Base-by-base conservation (phyloP, 192 early-diverging fungal genomes). In the Glomus cerebriforme region DNA sequence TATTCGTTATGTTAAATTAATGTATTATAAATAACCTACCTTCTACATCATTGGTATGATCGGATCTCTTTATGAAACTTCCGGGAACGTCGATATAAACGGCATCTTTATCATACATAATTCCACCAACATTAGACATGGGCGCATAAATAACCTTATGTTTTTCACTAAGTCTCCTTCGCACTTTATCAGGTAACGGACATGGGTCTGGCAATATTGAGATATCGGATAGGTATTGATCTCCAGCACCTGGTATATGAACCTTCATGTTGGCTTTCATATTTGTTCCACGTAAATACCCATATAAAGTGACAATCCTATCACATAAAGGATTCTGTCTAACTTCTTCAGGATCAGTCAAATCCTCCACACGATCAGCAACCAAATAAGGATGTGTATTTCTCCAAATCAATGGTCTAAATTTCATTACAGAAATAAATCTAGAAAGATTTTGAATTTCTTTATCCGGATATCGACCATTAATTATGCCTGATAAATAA, bases 91-190 rank as follows among this genome's bases (percentile, higher is more conserved):
- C 95, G 80, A 99, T 97, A 81, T 99, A 99, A 27, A 99, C 95
- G 7, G 97, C 98, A 87, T 99, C 98, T 85, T 96, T 98, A 84
- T 99, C 98, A 86, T 98, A 98, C 91, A 98, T 92, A 73, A 99
- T 94, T 64, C 98, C 98, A 79, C 95, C 96, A 32, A 99, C 95
- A 79, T 97, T 96, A 0, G 96, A 95, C 95, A 98, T 98, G 31
- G 98, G 98, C 29, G 97, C 98, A 79, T 98, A 98, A 66, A 99
- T 94, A 32, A 98, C 89, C 85, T 97, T 98, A 79, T 96, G 92
- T 69, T 97, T 95, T 79, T 98, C 97, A 81, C 92, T 94, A 83
- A 99, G 84, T 7, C 91, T 87, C 83, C 93, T 96, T 49, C 93
- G 88, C 71, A 92, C 93, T 85, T 97, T 97, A 65, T 98, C 95